These are phyloP conservation scores for Phlebiopsis flavidoalba DNA, from an alignment of 768 basidiomycete species.

Conservation along the genomic window DNA sequence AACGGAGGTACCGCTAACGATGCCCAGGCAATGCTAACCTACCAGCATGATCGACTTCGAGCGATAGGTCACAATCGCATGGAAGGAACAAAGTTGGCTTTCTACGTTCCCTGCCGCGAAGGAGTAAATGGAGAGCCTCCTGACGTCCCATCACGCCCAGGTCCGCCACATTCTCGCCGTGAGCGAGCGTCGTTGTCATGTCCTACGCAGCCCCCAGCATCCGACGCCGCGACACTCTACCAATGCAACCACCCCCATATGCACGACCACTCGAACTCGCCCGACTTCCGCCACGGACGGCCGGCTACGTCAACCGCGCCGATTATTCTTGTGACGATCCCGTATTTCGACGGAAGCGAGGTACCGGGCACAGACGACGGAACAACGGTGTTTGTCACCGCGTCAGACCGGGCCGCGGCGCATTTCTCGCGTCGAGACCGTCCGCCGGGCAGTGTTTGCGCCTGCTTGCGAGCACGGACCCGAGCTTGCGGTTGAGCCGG, in stretches of 20 bases:
- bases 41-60: constrained; percentile 24
- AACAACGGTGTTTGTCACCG: constrained; percentile 13
- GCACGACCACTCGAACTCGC: background rate
- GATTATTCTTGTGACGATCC: constrained; percentile 13
- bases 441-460: constrained; percentile 52
- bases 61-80: constrained; percentile 9
- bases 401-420: constrained; percentile 24
- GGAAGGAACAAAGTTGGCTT: no score
- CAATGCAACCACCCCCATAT: no score
- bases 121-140: no score
- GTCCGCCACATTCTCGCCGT: constrained; percentile 66
- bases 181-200: constrained; percentile 64
- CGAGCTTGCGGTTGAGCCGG: constrained; percentile 49
- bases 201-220: constrained; percentile 41
- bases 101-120: no score
- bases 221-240: background rate
- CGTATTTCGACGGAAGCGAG: constrained; percentile 21
- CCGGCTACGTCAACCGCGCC: constrained; percentile 6
- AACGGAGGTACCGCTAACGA: constrained; percentile 21
- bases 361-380: constrained; percentile 1
- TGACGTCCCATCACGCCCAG: constrained; percentile 37
- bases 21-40: constrained; percentile 32
- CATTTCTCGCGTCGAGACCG: constrained; percentile 42
- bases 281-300: constrained; percentile 9
- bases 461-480: constrained; percentile 52